These are phyloP conservation scores for Solanum appendiculatum DNA, from an alignment of 257 asterid species.

Conservation along the genomic window DNA sequence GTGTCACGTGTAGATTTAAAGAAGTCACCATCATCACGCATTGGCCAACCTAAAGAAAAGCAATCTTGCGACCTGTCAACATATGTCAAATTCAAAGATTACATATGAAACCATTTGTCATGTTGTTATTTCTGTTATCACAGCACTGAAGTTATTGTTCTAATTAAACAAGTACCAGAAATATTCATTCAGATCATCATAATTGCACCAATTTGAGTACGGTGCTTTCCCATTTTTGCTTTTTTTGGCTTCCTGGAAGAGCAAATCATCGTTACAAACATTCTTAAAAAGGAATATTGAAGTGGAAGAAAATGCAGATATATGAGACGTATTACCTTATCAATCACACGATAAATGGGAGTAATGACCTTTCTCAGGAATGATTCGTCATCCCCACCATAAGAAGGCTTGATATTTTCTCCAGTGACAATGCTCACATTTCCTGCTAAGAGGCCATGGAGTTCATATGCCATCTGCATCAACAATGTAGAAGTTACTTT, in stretches of 20 bases:
- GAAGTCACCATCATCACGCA: constrained; percentile 93
- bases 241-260: constrained; percentile 66
- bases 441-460: constrained; percentile 98
- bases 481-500: constrained; percentile 1
- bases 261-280: constrained; percentile 3
- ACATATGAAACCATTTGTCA: neutral
- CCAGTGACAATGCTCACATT: constrained; percentile 98
- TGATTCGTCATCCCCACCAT: constrained; percentile 92
- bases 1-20: constrained; percentile 56
- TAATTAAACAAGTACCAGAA: constrained; percentile 57
- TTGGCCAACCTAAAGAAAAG: constrained; percentile 97
- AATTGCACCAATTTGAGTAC: constrained; percentile 94
- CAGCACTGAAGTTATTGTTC: neutral
- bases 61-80: constrained; percentile 72
- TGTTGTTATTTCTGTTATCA: neutral
- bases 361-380: constrained; percentile 80
- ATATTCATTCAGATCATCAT: constrained; percentile 87
- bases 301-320: neutral
- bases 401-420: constrained; percentile 95
- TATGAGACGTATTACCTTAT: constrained; percentile 42
- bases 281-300: neutral
- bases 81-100: constrained; percentile 6
- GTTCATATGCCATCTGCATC: constrained; percentile 95
- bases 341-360: constrained; percentile 87
- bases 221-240: constrained; percentile 82